A percentile compares a stretch with the other conserved stretches of the same genome.
Evolutionary conservation across 208 protist species (phyloP).

Genomic region (Tritrichomonas foetus): DNA sequence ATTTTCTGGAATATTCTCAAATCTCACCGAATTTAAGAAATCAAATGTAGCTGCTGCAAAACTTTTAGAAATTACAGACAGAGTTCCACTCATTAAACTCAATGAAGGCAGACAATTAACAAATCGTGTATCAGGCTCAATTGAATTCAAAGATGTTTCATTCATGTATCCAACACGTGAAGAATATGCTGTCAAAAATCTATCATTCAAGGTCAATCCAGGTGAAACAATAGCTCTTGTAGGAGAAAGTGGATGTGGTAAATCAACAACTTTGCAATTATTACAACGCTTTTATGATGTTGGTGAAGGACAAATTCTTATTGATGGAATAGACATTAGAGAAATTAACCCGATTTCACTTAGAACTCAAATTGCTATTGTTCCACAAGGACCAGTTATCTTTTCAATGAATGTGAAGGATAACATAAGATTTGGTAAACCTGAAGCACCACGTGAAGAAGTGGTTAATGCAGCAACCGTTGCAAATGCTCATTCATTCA

Average conservation of each 20-base stretch:
- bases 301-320: constrained; percentile 51
- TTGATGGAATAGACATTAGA: constrained; percentile 63
- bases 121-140: not conserved
- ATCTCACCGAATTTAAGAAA: not conserved
- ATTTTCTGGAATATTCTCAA: constrained; percentile 2
- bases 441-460: constrained; percentile 49
- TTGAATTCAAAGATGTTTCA: not conserved
- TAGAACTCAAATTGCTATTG: constrained; percentile 52
- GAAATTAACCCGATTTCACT: constrained; percentile 57
- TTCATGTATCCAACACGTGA: constrained; percentile 41
- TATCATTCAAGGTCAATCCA: constrained; percentile 48
- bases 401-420: constrained; percentile 54
- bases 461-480: not conserved
- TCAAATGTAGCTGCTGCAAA: not conserved
- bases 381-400: constrained; percentile 58
- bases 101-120: not conserved
- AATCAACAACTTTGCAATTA: constrained; percentile 64
- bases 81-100: not conserved
- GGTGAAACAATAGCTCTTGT: constrained; percentile 59
- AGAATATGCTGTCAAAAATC: constrained; percentile 50
- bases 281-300: constrained; percentile 68
- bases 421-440: constrained; percentile 60
- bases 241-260: constrained; percentile 67
- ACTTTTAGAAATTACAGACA: not conserved
- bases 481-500: constrained; percentile 42